phyloP scores from a whole-genome alignment of 164 flowering plant genomes.

The Chloranthus sessilifolius region DNA sequence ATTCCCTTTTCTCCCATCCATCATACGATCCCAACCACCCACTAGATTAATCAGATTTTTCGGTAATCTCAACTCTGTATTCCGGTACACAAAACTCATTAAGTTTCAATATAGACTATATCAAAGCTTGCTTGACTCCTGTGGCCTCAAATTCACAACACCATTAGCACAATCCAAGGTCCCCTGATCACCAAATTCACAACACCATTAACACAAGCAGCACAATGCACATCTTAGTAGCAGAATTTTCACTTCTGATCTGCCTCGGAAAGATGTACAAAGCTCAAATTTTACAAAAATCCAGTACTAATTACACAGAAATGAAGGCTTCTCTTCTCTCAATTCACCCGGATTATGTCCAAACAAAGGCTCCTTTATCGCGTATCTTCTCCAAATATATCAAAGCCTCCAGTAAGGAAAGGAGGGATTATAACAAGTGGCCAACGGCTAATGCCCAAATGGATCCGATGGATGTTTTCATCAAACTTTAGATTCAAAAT shows the following conservation, averaged over 20 bases:
- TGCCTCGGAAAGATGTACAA: not conserved
- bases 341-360: too few relatives aligned
- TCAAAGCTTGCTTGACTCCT: not conserved
- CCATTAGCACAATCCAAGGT: not conserved
- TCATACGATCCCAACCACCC: conserved; percentile 16
- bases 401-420: too few relatives aligned
- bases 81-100: conserved; percentile 22
- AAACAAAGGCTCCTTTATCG: too few relatives aligned
- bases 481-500: too few relatives aligned
- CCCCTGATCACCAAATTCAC: not conserved
- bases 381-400: too few relatives aligned
- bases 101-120: not conserved
- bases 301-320: too few relatives aligned
- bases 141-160: not conserved
- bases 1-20: conserved; percentile 25
- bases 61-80: conserved; percentile 14
- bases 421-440: too few relatives aligned
- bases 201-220: not conserved
- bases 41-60: conserved; percentile 13
- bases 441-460: too few relatives aligned
- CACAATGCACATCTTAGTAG: not conserved
- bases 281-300: not conserved
- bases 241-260: not conserved
- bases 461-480: too few relatives aligned
- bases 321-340: too few relatives aligned